Evolutionary conservation across 1,139 yeast species (phyloP), one percentile per base, ranked within the genome.

Genomic region (Pichia terricola): DNA sequence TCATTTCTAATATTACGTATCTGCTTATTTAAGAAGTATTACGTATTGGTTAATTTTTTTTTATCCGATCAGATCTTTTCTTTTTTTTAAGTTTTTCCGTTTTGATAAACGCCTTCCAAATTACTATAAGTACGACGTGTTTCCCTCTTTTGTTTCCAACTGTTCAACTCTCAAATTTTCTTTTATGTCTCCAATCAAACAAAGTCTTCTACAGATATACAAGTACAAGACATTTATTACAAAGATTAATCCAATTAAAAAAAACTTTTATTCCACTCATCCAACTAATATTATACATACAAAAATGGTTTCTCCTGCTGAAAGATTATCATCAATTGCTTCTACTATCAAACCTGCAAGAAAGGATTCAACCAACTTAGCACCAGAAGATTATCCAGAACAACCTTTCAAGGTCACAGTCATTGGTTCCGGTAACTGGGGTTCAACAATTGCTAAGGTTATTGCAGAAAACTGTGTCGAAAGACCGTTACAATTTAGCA

Each of bases 381-480:
- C 37, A n/a, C 56, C 57, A n/a, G 55, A 50, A 41, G 57, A 52
- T 35, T 47, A 50, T 25, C 59, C 62, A 7, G 55, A 48, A 30
- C 50, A 40, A 30, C 65, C 63, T 26, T 59, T 53, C 51, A 76
- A 66, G 55, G 65, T 77, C 44, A 73, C 82, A 51, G 77, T 81
- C 49, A 73, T 82, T 49, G 91, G 91, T 35, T 81, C 88, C 10
- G 91, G 91, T 58, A 82, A 82, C 63, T 82, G 91, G 96, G 97
- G 97, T 48, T 86, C 96, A 35, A 89, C 96, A 5, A 88, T 89
- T 45, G 96, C 96, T 52, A 89, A 89, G 67, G 81, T 89, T 42
- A 81, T 88, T 35, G 88, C 96, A 34, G 96, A 89, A 65, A 88
- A 87, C 66, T 69, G 89, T 40, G 70, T 70, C 37, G 81, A 75